Percentiles rank a stretch among this genome's conserved stretches.
Conservation (phyloP, 805 yeast species). For the Metschnikowia lochheadii region DNA sequence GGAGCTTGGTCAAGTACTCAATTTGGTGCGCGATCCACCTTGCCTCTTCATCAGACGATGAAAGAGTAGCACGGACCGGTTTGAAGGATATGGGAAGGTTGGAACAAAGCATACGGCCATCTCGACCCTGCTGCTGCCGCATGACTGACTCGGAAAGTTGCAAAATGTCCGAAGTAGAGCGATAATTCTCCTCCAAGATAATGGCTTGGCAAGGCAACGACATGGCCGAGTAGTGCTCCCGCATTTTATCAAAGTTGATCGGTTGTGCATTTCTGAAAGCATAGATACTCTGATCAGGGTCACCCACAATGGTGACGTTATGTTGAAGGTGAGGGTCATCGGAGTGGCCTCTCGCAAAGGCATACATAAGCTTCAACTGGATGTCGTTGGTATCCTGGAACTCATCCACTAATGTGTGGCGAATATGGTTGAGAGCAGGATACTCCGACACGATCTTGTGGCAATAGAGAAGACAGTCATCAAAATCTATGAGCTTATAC, state of each 20-base stretch:
- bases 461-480: conserved; percentile 67
- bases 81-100: conserved; percentile 41
- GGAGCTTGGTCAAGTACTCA: conserved; percentile 40
- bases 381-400: conserved; percentile 86
- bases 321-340: conserved; percentile 28
- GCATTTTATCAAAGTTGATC: conserved; percentile 60
- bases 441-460: conserved; percentile 45
- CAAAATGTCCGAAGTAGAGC: conserved; percentile 71
- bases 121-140: conserved; percentile 52
- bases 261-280: conserved; percentile 80
- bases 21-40: conserved; percentile 56
- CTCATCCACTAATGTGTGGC: conserved; percentile 86
- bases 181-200: conserved; percentile 64
- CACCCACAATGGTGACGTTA: conserved; percentile 87
- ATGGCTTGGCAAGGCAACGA: conserved; percentile 25
- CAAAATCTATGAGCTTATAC: conserved; percentile 65
- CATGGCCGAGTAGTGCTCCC: conserved; percentile 28
- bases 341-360: conserved; percentile 36
- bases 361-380: conserved; percentile 66
- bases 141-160: conserved; percentile 61
- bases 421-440: conserved; percentile 45
- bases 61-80: conserved; percentile 43
- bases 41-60: conserved; percentile 52
- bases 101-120: conserved; percentile 42
- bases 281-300: conserved; percentile 93